These are phyloP conservation scores for Platanus orientalis DNA, from an alignment of 164 flowering plant species.

Conservation along the genomic window DNA sequence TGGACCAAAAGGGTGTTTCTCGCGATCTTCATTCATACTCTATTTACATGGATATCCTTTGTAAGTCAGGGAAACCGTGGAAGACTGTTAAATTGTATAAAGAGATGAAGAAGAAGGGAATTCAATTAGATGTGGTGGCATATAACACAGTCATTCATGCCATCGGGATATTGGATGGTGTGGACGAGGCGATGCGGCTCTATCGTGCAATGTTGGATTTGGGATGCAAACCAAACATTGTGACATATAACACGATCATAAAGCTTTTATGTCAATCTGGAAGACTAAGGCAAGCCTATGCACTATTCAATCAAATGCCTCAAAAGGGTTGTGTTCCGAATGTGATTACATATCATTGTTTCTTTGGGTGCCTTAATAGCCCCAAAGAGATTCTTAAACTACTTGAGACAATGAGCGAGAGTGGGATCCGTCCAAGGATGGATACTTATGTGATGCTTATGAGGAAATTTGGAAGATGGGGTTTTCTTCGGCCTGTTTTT, in stretches of 20 bases:
- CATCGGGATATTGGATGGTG: slow-evolving; percentile 63
- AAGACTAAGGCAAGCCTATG: slow-evolving; percentile 55
- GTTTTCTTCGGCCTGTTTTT: slow-evolving; percentile 75
- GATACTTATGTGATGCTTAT: slow-evolving; percentile 91
- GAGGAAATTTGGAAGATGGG: slow-evolving; percentile 93
- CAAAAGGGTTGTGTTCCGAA: slow-evolving; percentile 56
- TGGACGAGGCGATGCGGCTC: slow-evolving; percentile 52
- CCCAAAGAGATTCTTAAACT: slow-evolving; percentile 66
- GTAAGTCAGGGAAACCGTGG: slow-evolving; percentile 82
- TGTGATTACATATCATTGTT: slow-evolving; percentile 64
- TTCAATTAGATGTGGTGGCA: slow-evolving; percentile 67
- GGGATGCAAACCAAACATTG: slow-evolving; percentile 67
- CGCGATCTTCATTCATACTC: slow-evolving; percentile 77
- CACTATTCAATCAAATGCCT: slow-evolving; percentile 50
- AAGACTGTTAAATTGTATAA: slow-evolving; percentile 72
- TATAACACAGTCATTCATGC: slow-evolving; percentile 79
- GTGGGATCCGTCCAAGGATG: slow-evolving; percentile 64
- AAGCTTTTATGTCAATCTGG: slow-evolving; percentile 73
- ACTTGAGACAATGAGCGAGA: slow-evolving; percentile 73
- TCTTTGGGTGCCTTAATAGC: slow-evolving; percentile 54
- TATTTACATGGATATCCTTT: slow-evolving; percentile 82
- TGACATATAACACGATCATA: slow-evolving; percentile 60
- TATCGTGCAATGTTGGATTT: slow-evolving; percentile 69
- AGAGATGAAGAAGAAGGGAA: slow-evolving; percentile 74
- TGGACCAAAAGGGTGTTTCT: slow-evolving; percentile 57